Evolutionary conservation across 2,329 filamentous ascomycete species (phyloP).

Genomic region (Alternaria sp.): DNA sequence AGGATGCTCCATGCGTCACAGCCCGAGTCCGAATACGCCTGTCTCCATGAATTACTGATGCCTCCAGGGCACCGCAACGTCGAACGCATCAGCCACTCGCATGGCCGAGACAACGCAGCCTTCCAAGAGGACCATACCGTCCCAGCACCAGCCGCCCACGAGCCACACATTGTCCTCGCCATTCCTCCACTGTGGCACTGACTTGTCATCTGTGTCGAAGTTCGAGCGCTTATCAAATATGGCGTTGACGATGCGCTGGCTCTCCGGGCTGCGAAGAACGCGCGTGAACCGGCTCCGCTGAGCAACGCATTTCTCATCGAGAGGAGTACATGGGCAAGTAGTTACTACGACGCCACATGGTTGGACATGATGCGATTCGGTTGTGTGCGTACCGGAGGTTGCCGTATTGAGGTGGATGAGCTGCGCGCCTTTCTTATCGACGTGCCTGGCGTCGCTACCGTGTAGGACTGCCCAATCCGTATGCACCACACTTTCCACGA

Average conservation of each 20-base stretch:
- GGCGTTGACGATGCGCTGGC: constrained; percentile 56
- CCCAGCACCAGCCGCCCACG: constrained; percentile 68
- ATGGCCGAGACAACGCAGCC: constrained; percentile 67
- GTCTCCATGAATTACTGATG: background rate
- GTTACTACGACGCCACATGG: constrained; percentile 60
- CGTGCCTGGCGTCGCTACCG: background rate
- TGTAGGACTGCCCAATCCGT: constrained; percentile 37
- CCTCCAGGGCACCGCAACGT: constrained; percentile 51
- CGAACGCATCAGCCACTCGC: constrained; percentile 61
- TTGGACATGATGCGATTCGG: constrained; percentile 62
- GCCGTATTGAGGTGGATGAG: constrained; percentile 45
- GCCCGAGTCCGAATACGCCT: too few species aligned
- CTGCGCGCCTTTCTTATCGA: constrained; percentile 24
- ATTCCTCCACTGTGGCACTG: constrained; percentile 55
- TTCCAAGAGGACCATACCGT: constrained; percentile 68
- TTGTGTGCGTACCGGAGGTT: constrained; percentile 40
- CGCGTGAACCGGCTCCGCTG: constrained; percentile 59
- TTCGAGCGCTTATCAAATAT: constrained; percentile 48
- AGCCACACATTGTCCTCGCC: constrained; percentile 63
- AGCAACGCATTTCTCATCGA: constrained; percentile 52
- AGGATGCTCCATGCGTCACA: background rate
- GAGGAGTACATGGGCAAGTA: constrained; percentile 56
- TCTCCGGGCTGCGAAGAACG: constrained; percentile 59
- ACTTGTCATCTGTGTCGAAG: constrained; percentile 22
- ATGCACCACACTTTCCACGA: constrained; percentile 59